Evolutionary conservation across 2,329 filamentous ascomycete species (phyloP).

Genomic region (Stagonosporopsis vannaccii): DNA sequence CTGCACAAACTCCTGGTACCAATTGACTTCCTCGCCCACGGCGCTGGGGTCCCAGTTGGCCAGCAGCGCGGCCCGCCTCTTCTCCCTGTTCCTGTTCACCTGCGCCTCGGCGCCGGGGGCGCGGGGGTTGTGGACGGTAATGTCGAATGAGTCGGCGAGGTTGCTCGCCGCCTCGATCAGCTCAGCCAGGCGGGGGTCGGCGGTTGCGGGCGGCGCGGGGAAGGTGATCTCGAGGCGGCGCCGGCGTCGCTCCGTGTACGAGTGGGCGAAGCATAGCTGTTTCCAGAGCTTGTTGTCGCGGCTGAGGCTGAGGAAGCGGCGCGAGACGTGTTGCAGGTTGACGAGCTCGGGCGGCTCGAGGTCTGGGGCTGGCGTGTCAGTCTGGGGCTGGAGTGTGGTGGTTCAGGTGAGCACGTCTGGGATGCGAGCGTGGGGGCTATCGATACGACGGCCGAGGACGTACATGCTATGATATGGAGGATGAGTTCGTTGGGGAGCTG

Average conservation of each 20-base stretch:
- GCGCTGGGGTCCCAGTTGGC: slow-evolving; percentile 86
- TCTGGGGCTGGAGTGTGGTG: slow-evolving; percentile 1
- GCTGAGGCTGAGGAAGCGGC: slow-evolving; percentile 65
- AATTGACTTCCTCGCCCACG: slow-evolving; percentile 74
- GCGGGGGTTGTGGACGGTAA: slow-evolving; percentile 32
- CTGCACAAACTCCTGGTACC: slow-evolving; percentile 90
- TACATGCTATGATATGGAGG: slow-evolving; percentile 53
- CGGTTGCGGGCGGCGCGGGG: slow-evolving; percentile 19
- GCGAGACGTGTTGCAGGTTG: slow-evolving; percentile 72
- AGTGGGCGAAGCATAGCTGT: slow-evolving; percentile 50
- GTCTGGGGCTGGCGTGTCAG: slow-evolving; percentile 51
- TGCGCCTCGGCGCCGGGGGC: slow-evolving; percentile 42
- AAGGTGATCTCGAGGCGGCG: slow-evolving; percentile 46
- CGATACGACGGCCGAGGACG: slow-evolving; percentile 15
- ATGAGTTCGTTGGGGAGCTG: slow-evolving; percentile 50
- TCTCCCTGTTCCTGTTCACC: slow-evolving; percentile 39
- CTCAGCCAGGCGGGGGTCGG: slow-evolving; percentile 54
- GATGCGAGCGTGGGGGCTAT: too few relatives aligned
- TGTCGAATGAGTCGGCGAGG: slow-evolving; percentile 35
- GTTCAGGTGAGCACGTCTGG: too few relatives aligned
- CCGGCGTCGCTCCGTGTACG: slow-evolving; percentile 69
- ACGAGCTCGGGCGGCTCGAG: slow-evolving; percentile 70
- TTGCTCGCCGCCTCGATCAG: slow-evolving; percentile 52
- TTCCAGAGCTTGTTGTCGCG: slow-evolving; percentile 79
- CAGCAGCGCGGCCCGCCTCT: slow-evolving; percentile 64